Conservation (phyloP, 164 flowering plant genomes). For the Piper betle region DNA sequence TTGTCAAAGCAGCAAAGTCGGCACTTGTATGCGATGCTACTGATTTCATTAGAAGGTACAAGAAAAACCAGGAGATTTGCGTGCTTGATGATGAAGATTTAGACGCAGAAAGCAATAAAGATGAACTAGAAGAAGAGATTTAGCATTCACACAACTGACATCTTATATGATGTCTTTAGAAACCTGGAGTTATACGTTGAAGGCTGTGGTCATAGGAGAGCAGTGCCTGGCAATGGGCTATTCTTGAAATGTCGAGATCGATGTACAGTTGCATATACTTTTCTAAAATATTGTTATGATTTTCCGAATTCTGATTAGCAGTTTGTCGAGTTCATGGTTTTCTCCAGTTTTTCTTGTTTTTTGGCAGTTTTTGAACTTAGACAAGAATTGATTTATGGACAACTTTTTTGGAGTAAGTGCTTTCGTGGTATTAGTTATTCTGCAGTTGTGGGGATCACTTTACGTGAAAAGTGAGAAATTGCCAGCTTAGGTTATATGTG, state of each 20-base stretch:
- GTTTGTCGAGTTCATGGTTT: background rate
- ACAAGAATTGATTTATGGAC: background rate
- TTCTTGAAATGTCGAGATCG: background rate
- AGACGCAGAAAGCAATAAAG: conserved; percentile 24
- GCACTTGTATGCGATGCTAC: conserved; percentile 8
- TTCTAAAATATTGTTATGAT: background rate
- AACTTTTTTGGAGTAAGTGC: background rate
- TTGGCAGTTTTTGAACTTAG: conserved; percentile 1
- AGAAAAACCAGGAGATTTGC: conserved; percentile 17
- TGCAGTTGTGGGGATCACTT: background rate
- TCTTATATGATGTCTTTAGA: too few species aligned
- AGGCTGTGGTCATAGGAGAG: background rate
- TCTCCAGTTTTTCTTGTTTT: background rate
- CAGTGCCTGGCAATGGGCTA: background rate
- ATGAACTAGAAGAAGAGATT: conserved; percentile 18
- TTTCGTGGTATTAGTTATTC: background rate
- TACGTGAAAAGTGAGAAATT: background rate
- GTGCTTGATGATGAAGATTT: conserved; percentile 17
- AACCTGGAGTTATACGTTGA: conserved; percentile 1
- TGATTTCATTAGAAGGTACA: conserved; percentile 3
- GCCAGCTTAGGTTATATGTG: background rate
- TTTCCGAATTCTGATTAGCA: background rate
- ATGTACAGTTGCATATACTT: background rate
- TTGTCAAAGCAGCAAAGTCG: conserved; percentile 8
- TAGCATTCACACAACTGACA: too few species aligned